Evolutionary conservation across 768 basidiomycete genomes (phyloP).

Genomic region (Russula vinacea): DNA sequence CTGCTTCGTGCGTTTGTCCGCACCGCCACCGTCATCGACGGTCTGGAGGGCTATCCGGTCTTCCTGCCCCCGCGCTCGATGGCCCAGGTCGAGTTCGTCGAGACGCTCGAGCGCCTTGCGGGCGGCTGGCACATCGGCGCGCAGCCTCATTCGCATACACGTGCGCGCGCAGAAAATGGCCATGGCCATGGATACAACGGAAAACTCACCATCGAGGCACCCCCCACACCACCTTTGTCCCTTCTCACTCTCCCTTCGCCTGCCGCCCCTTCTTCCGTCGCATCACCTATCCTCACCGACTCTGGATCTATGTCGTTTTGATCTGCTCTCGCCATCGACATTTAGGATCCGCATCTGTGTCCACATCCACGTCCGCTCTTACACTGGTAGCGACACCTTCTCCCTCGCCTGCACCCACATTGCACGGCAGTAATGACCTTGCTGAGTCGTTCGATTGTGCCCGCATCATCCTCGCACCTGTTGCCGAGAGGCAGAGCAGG

Average conservation of each 20-base stretch:
- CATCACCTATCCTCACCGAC: background rate
- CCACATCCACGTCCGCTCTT: background rate
- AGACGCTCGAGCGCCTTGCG: conserved; percentile 77
- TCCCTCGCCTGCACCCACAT: conserved; percentile 22
- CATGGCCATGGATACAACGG: conserved; percentile 20
- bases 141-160: conserved; percentile 52
- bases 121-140: conserved; percentile 39
- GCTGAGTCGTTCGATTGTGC: conserved; percentile 60
- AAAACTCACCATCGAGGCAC: conserved; percentile 39
- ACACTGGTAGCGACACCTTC: conserved; percentile 28
- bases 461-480: conserved; percentile 73
- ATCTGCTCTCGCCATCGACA: conserved; percentile 33
- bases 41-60: conserved; percentile 87
- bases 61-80: conserved; percentile 85
- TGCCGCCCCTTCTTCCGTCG: conserved; percentile 27
- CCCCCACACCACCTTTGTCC: conserved; percentile 33
- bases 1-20: conserved; percentile 64
- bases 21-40: conserved; percentile 68
- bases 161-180: conserved; percentile 29
- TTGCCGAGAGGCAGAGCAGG: conserved; percentile 59
- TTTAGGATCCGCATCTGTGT: conserved; percentile 19
- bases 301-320: background rate
- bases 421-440: conserved; percentile 39
- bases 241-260: conserved; percentile 27
- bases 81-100: conserved; percentile 89